phyloP scores from a whole-genome alignment of 257 asterid genomes.

The Voacanga thouarsii region DNA sequence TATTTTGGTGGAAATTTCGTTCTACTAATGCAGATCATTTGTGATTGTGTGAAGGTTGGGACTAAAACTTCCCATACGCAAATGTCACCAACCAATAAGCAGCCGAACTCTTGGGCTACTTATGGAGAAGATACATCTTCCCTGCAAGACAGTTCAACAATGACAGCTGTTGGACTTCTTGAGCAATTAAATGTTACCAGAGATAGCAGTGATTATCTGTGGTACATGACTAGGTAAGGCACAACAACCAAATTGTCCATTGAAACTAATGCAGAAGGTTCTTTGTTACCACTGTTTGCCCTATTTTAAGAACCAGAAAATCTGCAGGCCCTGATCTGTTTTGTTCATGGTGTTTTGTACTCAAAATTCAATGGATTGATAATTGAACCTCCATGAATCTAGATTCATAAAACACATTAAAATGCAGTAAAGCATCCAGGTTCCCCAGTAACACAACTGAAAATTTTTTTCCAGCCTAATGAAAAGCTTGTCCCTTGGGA shows the following conservation, averaged over 20 bases:
- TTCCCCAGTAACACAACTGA: no score
- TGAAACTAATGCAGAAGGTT: neutral
- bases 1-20: neutral
- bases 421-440: no score
- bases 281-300: neutral
- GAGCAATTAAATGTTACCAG: constrained; percentile 67
- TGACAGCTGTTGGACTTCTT: constrained; percentile 45
- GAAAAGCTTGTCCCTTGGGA: no score
- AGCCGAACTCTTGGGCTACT: constrained; percentile 49
- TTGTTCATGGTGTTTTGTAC: neutral
- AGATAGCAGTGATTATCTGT: constrained; percentile 63
- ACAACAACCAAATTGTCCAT: neutral
- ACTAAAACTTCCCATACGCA: constrained; percentile 38
- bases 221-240: constrained; percentile 62
- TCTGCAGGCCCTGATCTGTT: neutral
- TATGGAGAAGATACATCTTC: constrained; percentile 47
- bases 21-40: constrained; percentile 4
- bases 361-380: neutral
- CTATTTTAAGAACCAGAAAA: neutral
- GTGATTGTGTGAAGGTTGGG: constrained; percentile 34
- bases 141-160: constrained; percentile 35
- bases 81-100: constrained; percentile 40
- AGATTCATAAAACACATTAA: no score
- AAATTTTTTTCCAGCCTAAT: no score
- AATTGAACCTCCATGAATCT: no score